Base-by-base conservation (phyloP, 2,329 filamentous ascomycete species). In the Neofusicoccum ribis region DNA sequence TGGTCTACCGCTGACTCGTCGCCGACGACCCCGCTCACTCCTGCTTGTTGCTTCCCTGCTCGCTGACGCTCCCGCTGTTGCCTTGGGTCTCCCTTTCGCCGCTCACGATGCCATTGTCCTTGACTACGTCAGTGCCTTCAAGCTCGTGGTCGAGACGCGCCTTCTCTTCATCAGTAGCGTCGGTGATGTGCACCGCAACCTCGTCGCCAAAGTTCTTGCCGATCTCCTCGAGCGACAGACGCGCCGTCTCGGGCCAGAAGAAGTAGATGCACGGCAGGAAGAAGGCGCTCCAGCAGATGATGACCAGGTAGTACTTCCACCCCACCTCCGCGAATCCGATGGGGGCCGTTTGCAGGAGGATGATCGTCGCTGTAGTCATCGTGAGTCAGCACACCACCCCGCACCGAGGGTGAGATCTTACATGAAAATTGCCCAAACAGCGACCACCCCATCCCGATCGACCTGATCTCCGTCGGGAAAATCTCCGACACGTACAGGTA, bases 401-500 rank as follows among this genome's bases (percentile, higher is more conserved):
- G 59, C 59, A 51, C 36, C 14, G 11, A 36, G 11, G 14, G 27
- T 23, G 43, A 44, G 14, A 34, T 14, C 60, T 56, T 63, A 63
- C 61, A 20, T 15, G 66, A 66, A 20, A 71, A 70, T 15, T 70
- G 68, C 3, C 82, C 82, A 61, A 84, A 84, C 1, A 85, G 67
- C 0, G 80, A 82, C 70, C 84, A 82, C 0, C 81, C 82, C 76
- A 84, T 83, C 8, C 82, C 83, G 37, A 83, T 84, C 0, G 82
- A 78, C 2, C 83, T 77, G 34, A 84, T 82, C 61, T 84, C 80
- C 0, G 81, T 84, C 0, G 81, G 76, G 54, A 78, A 78, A 41
- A 79, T 78, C 67, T 79, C 78, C 0, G 76, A 76, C 0, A 78
- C 70, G 60, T 79, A 79, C 14, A 74, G 68, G 65, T 79, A 80